Conservation (phyloP, 805 yeast species). For the Debaryomyces castellii region DNA sequence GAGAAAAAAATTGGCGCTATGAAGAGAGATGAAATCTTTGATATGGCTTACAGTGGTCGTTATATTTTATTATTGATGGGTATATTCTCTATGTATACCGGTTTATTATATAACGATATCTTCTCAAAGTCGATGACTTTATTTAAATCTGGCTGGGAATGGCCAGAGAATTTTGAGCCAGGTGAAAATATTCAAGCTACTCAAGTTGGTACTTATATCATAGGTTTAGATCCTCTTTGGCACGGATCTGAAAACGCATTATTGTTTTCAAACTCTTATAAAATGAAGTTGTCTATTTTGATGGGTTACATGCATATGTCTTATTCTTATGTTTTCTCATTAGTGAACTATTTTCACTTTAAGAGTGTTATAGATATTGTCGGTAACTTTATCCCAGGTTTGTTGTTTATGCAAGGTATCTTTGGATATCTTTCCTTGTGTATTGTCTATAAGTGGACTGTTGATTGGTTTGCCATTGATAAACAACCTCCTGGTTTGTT, state of each 20-base stretch:
- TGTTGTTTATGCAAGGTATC: constrained; percentile 92
- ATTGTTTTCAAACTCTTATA: constrained; percentile 89
- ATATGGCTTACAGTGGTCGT: constrained; percentile 94
- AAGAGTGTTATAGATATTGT: constrained; percentile 73
- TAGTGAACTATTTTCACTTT: constrained; percentile 73
- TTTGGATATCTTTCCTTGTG: constrained; percentile 88
- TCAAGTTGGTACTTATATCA: constrained; percentile 65
- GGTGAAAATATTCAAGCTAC: constrained; percentile 73
- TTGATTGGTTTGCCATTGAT: constrained; percentile 80
- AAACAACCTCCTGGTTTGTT: constrained; percentile 88
- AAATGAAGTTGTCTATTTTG: constrained; percentile 92
- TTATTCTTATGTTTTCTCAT: constrained; percentile 81
- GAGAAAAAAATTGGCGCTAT: constrained; percentile 68
- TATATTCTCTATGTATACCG: constrained; percentile 90
- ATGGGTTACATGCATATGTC: constrained; percentile 96
- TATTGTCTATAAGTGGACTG: constrained; percentile 91
- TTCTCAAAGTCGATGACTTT: constrained; percentile 89
- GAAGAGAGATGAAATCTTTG: constrained; percentile 89
- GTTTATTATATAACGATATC: constrained; percentile 88
- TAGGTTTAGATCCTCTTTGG: constrained; percentile 95
- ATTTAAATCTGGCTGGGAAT: constrained; percentile 88
- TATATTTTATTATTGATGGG: constrained; percentile 94
- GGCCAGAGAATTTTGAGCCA: constrained; percentile 73
- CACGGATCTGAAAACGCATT: constrained; percentile 94
- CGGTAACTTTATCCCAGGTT: constrained; percentile 93